phyloP scores from a whole-genome alignment of 192 early-diverging fungal species.

The Spizellomyces sp. region DNA sequence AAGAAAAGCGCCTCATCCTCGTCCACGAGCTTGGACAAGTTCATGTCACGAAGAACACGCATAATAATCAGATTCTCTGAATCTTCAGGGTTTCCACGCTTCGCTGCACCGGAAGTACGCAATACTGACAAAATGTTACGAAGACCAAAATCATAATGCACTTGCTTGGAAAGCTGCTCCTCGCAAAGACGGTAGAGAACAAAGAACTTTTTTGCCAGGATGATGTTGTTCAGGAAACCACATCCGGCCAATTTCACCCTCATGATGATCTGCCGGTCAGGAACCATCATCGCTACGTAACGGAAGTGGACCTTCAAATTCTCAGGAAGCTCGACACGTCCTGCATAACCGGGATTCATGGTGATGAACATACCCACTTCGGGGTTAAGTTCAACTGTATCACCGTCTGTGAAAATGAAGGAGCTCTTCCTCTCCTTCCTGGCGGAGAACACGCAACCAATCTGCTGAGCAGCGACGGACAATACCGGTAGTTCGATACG shows the following conservation, averaged over 20 bases:
- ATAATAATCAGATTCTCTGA: slow-evolving; percentile 66
- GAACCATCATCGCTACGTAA: slow-evolving; percentile 73
- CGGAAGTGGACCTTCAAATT: slow-evolving; percentile 69
- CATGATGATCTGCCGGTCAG: slow-evolving; percentile 69
- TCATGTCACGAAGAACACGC: slow-evolving; percentile 69
- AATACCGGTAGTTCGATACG: slow-evolving; percentile 67
- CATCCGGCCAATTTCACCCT: slow-evolving; percentile 66
- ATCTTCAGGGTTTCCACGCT: slow-evolving; percentile 63
- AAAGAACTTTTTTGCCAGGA: slow-evolving; percentile 70
- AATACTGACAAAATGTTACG: slow-evolving; percentile 66
- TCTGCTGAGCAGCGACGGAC: slow-evolving; percentile 68
- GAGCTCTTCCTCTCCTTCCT: slow-evolving; percentile 60
- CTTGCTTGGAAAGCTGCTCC: slow-evolving; percentile 67
- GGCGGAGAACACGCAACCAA: slow-evolving; percentile 64
- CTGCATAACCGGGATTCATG: slow-evolving; percentile 72
- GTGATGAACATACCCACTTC: slow-evolving; percentile 72
- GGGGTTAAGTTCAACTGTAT: slow-evolving; percentile 68
- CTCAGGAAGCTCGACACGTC: slow-evolving; percentile 67
- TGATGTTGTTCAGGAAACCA: slow-evolving; percentile 68
- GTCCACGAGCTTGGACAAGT: slow-evolving; percentile 68
- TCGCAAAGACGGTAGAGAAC: slow-evolving; percentile 66
- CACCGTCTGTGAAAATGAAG: slow-evolving; percentile 69
- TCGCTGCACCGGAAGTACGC: slow-evolving; percentile 65
- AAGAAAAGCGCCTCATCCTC: slow-evolving; percentile 67
- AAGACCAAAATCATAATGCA: slow-evolving; percentile 69